Base-by-base conservation (phyloP, 305 asterid species). In the Coffea humblotiana region DNA sequence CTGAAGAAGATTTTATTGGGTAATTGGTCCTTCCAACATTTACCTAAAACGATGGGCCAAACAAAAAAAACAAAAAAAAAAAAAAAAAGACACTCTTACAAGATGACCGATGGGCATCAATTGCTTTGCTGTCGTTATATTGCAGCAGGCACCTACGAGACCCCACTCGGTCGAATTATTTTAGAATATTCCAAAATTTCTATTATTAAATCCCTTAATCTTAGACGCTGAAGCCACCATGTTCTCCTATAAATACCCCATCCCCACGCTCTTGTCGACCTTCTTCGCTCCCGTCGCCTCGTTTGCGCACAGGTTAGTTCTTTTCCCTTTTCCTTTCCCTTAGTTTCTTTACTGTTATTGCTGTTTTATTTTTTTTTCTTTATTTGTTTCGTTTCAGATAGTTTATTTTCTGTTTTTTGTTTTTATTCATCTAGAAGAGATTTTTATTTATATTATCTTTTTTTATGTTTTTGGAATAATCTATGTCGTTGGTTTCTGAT, bases 241-340 rank as follows among this genome's bases (percentile, higher is more conserved):
- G 37, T 52, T 72, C 74, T 52, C 84, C 90, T 89, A 89, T 87
- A 89, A 82, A 89, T 83, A 79, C 64, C 80, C 78, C 78, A 81
- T 49, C 76, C 11, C 25, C 0, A 3, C 0, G 0, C 0, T 10
- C 0, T 5, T 13, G 0, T 0, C 6, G 58, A 60, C 85, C 85
- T 89, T 87, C 89, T 19, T 75, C 6, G 35, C 63, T 71, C 75
- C 12, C 27, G 1, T 52, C 7, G 75, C n/a, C 71, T 66, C 15
- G 8, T 25, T 72, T 27, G 19, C 51, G 23, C 0, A 10, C 29
- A 61, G 87, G 88, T 86, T 56, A 12, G 76, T 13, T 60, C 63
- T 27, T 32, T 37, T 25, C 71, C 3, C 71, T 43, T 14, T 40
- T 43, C 49, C 48, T 61, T 3, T 71, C 58, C 49, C 48, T 61